Evolutionary conservation across 2,329 filamentous ascomycete genomes (phyloP), one percentile per base, ranked within the genome.

Genomic region (Colletotrichum tabaci): DNA sequence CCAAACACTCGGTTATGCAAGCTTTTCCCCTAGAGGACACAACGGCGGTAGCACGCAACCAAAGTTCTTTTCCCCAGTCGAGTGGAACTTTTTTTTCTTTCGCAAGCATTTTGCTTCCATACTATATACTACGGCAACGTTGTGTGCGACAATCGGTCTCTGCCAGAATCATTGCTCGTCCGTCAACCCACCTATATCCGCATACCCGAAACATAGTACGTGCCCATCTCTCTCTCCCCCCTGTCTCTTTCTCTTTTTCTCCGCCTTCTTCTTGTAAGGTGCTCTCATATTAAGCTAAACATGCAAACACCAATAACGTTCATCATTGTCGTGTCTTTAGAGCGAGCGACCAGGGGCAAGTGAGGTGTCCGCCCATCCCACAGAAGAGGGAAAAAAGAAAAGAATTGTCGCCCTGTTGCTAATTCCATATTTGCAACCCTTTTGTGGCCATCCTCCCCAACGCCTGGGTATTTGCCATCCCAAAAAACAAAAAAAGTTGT

Each of bases 381-480:
- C n/a, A 62, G 60, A 52, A 18, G 35, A 53, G 18, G n/a, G 5
- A 38, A 42, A 35, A 30, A 13, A 18, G 47, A 35, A 46, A 46
- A 13, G 18, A 46, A 46, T 30, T 18, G 9, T 40, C 26, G 23
- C 42, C 26, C 50, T 35, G 62, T 38, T 66, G 49, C 56, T 61
- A 50, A 61, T 57, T 15, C 64, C 61, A 66, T 50, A 38, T 26
- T 65, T n/a, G 58, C 46, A 66, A 60, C 61, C 23, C 16, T 47
- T 57, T 42, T 26, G 46, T 40, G 47, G 49, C 60, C 30, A 23
- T 61, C 65, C 18, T 60, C 65, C 44, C 56, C 67, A 72, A 72
- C 70, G 67, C 70, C 70, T 70, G 66, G 70, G 70, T 72, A 71
- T 72, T 72, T 57, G 53, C 70, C 66, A 46, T 55, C 67, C 67